Evolutionary conservation across 495 filamentous ascomycete species (phyloP), one percentile per base, ranked within the genome.

Genomic region (Glonium stellatum): DNA sequence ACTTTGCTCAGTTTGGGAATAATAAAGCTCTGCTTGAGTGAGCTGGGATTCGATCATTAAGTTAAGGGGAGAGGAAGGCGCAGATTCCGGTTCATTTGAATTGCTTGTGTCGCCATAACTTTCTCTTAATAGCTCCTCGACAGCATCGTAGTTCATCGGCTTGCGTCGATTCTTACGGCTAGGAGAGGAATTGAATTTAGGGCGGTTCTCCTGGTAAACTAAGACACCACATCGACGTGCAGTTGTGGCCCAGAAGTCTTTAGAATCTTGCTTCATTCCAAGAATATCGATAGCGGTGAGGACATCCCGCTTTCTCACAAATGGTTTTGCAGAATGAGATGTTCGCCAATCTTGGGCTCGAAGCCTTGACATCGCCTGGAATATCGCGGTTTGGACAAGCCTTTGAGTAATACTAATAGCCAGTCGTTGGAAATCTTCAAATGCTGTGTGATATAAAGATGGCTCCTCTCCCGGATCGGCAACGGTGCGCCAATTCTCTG

Each of bases 241-340:
- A 31, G 79, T 69, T 1, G 69, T 70, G n/a, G 75, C 73, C 83
- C 88, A 90, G 53, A 83, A 84, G 12, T 81, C 72, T 13, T 64
- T 64, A 6, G 67, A 70, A 52, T 81, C 71, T 4, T 56, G 49
- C 35, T 72, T 63, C 57, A 88, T 61, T 0, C 78, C 75, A 0
- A 88, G 69, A 0, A 80, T 79, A 11, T 84, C 73, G 1, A 83
- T 68, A 0, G 89, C 88, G 1, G 86, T 82, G 22, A 74, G 66
- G 0, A 92, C 87, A 66, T 96, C 91, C 44, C 74, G 70, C 3
- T 55, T 62, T 54, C 73, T 79, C 25, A 93, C 79, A 0, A 72
- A 48, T 1, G 62, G 65, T 6, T 22, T 41, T 6, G 56, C 55
- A 1, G 49, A 58, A 35, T 65, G 61, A 41, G 61, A 62, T 3